Conservation (phyloP, 1,139 yeast species). For the Nadsonia starkeyi-henricii region DNA sequence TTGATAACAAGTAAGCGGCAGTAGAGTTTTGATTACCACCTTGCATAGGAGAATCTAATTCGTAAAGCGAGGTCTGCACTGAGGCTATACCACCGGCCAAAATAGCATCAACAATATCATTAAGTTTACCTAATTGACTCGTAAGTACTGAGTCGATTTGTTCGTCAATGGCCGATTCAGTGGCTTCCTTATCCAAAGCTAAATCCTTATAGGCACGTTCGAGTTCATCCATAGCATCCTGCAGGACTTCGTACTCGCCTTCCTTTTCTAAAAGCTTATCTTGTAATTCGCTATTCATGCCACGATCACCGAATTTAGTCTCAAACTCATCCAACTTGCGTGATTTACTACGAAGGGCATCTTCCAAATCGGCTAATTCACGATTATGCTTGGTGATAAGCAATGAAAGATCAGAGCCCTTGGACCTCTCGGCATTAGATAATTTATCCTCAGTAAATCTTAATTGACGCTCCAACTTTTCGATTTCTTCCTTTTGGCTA, state of each 20-base stretch:
- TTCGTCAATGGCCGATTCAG: conserved; percentile 40
- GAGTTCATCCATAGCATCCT: conserved; percentile 43
- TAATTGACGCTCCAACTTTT: conserved; percentile 50
- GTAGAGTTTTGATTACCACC: conserved; percentile 73
- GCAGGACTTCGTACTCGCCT: conserved; percentile 66
- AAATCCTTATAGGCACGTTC: conserved; percentile 56
- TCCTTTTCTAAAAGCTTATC: conserved; percentile 50
- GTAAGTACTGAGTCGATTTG: conserved; percentile 43
- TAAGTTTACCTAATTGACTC: conserved; percentile 38
- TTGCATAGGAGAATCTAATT: conserved; percentile 65
- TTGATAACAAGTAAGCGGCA: conserved; percentile 55
- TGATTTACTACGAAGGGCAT: conserved; percentile 25
- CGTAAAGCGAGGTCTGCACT: conserved; percentile 61
- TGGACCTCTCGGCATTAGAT: conserved; percentile 50
- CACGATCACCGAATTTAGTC: conserved; percentile 13
- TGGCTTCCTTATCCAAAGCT: conserved; percentile 32
- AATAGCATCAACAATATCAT: conserved; percentile 56
- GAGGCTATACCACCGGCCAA: conserved; percentile 56
- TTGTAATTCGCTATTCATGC: conserved; percentile 27
- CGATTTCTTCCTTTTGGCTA: conserved; percentile 52
- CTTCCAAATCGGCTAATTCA: conserved; percentile 26
- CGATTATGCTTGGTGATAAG: conserved; percentile 50
- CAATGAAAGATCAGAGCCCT: conserved; percentile 50
- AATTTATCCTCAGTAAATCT: conserved; percentile 49
- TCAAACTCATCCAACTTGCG: conserved; percentile 21